These are phyloP conservation scores for Candida methanosorbosa DNA, from an alignment of 805 yeast species.

Conservation along the genomic window DNA sequence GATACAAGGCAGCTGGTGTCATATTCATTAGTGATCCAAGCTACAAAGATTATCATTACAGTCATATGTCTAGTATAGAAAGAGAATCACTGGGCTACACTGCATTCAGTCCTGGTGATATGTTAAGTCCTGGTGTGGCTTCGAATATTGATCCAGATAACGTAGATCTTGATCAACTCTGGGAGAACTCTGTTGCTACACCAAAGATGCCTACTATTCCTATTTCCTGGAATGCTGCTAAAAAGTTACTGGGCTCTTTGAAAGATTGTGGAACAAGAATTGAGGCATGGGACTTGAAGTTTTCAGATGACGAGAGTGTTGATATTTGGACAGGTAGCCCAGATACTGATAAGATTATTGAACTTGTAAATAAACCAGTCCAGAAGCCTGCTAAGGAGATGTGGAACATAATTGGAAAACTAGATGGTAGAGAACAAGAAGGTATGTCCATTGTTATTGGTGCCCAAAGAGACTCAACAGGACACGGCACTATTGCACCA, in stretches of 20 bases:
- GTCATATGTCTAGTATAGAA: constrained; percentile 38
- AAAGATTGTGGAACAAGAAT: constrained; percentile 30
- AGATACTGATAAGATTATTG: constrained; percentile 8
- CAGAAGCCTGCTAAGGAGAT: constrained; percentile 50
- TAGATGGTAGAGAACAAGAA: constrained; percentile 73
- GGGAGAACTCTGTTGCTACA: constrained; percentile 41
- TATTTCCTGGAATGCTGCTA: constrained; percentile 65
- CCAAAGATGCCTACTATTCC: constrained; percentile 76
- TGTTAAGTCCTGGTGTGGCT: constrained; percentile 67
- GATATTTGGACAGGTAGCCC: constrained; percentile 39
- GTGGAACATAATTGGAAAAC: constrained; percentile 73
- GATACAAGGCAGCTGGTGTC: constrained; percentile 52
- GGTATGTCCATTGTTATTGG: constrained; percentile 71
- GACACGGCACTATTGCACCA: constrained; percentile 66
- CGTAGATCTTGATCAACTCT: constrained; percentile 27
- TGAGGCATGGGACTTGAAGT: constrained; percentile 25
- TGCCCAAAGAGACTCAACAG: constrained; percentile 70
- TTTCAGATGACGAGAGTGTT: constrained; percentile 11
- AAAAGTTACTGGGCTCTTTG: constrained; percentile 27
- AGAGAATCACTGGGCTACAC: constrained; percentile 48
- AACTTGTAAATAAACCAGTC: constrained; percentile 29
- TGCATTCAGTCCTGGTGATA: constrained; percentile 65
- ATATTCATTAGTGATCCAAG: constrained; percentile 50
- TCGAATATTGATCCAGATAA: constrained; percentile 14
- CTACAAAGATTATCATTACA: constrained; percentile 11